A percentile compares a stretch with the other conserved stretches of the same genome.
Conservation (phyloP, 305 asterid species). For the Caryopteris hybrid region DNA sequence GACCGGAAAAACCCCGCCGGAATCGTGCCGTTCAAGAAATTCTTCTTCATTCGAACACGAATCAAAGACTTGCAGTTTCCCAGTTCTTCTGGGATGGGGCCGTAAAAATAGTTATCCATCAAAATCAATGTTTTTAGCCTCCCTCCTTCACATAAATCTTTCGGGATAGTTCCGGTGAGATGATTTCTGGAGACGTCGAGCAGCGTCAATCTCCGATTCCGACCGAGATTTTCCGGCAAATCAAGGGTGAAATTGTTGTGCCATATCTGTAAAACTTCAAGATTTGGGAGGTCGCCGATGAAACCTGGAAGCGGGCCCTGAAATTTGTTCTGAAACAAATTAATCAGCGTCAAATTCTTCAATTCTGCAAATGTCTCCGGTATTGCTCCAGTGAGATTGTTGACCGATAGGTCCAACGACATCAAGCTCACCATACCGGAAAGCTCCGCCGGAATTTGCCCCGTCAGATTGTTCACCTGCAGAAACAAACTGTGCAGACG, state of each 20-base stretch:
- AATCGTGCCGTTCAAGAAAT: constrained; percentile 58
- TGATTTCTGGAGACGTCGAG: constrained; percentile 60
- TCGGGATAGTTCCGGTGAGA: constrained; percentile 64
- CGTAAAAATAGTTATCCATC: constrained; percentile 59
- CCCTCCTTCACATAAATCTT: constrained; percentile 54
- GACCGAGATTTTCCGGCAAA: constrained; percentile 66
- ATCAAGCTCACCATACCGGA: constrained; percentile 51
- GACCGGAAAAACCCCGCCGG: constrained; percentile 61
- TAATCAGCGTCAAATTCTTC: constrained; percentile 53
- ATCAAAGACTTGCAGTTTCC: constrained; percentile 53
- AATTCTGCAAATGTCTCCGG: constrained; percentile 41
- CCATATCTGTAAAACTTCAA: constrained; percentile 67
- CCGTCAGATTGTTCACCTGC: constrained; percentile 60
- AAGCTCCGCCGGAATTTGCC: constrained; percentile 57
- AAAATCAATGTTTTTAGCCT: constrained; percentile 38
- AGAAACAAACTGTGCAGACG: constrained; percentile 53
- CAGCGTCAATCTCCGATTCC: constrained; percentile 30
- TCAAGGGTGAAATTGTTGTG: constrained; percentile 64
- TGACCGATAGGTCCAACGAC: constrained; percentile 69
- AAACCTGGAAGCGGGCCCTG: constrained; percentile 60
- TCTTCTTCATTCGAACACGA: constrained; percentile 47
- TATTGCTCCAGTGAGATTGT: constrained; percentile 49
- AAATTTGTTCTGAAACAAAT: constrained; percentile 48
- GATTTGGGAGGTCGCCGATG: constrained; percentile 60
- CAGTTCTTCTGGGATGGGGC: constrained; percentile 61